Evolutionary conservation across 495 filamentous ascomycete species (phyloP), one percentile per base, ranked within the genome.

Genomic region (Melanomma pulvis-pyrius): DNA sequence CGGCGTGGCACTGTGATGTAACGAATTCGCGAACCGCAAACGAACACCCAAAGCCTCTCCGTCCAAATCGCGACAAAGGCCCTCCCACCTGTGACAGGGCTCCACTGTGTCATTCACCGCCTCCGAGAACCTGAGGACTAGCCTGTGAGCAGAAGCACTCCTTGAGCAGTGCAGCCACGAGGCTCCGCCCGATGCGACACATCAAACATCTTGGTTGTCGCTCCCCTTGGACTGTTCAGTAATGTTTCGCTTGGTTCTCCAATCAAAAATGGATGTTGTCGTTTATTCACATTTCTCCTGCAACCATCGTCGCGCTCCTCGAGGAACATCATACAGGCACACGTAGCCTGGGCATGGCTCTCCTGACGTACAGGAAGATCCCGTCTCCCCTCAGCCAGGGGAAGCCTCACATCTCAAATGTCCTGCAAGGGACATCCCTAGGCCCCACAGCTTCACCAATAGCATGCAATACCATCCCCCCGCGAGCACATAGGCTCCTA

Each of bases 151-250:
- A 54, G 50, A 21, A 49, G 39, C 62, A 29, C 46, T 51, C 62
- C 13, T 11, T 59, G 62, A 46, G 46, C 62, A 19, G 62, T 65
- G 62, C 62, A 46, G 62, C 62, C 62, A 65, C 62, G 62, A 65
- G 62, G 29, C 53, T n/a, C 32, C 39, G 44, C 50, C 53, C 24
- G 44, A 6, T 12, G 22, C 29, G 21, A 57, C 49, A 48, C 51
- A 19, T 51, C 22, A 64, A 64, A 55, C 61, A 55, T 47, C 19
- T 25, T 22, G 25, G 15, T 24, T 2, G n/a, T 41, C 49, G 34
- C 13, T 51, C 28, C 22, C 29, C n/a, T 59, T 28, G 1, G 13
- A 17, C 11, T 34, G 53, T 19, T 44, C 19, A n/a, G 13, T 11
- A n/a, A 44, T 19, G 48, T 51, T 62, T 62, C 29, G n/a, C 34